These are phyloP conservation scores for Calocybe indica DNA, from an alignment of 768 basidiomycete species.

Conservation along the genomic window DNA sequence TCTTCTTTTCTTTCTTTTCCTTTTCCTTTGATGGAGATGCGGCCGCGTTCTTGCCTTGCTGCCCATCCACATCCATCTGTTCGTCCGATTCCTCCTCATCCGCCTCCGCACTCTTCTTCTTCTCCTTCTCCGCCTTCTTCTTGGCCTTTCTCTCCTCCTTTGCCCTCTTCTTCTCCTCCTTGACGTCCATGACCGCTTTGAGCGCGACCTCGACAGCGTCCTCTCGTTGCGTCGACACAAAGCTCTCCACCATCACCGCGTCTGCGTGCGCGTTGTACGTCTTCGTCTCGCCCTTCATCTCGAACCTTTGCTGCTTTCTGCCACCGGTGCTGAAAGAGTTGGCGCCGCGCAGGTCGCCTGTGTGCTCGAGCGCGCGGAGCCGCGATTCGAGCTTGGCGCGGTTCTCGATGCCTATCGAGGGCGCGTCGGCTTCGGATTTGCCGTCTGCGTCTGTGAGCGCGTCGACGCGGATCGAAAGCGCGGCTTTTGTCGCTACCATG, in stretches of 20 bases:
- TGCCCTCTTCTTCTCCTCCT: conserved; percentile 78
- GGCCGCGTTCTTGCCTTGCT: conserved; percentile 41
- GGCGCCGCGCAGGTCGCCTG: conserved; percentile 66
- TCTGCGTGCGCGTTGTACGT: conserved; percentile 88
- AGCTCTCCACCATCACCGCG: conserved; percentile 42
- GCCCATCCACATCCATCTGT: conserved; percentile 20
- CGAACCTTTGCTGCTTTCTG: conserved; percentile 74
- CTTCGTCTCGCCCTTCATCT: conserved; percentile 72
- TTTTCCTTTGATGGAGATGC: conserved; percentile 6
- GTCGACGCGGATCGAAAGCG: conserved; percentile 95
- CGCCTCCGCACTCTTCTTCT: conserved; percentile 22
- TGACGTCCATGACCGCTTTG: conserved; percentile 71
- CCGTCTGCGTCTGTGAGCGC: conserved; percentile 90
- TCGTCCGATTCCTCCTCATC: conserved; percentile 25
- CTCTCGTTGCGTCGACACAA: conserved; percentile 82
- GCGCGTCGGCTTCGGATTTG: conserved; percentile 77
- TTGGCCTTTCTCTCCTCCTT: conserved; percentile 78
- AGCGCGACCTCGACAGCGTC: conserved; percentile 72
- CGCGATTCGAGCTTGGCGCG: conserved; percentile 95
- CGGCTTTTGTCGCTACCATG: conserved; percentile 98
- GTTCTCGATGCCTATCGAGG: conserved; percentile 88
- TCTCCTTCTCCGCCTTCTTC: conserved; percentile 51
- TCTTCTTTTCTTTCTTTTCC: conserved; percentile 32
- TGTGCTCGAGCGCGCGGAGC: conserved; percentile 81
- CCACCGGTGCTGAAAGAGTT: conserved; percentile 57